These are phyloP conservation scores for Fusarium subtropicale DNA, from an alignment of 2,329 filamentous ascomycete genomes.

Conservation along the genomic window DNA sequence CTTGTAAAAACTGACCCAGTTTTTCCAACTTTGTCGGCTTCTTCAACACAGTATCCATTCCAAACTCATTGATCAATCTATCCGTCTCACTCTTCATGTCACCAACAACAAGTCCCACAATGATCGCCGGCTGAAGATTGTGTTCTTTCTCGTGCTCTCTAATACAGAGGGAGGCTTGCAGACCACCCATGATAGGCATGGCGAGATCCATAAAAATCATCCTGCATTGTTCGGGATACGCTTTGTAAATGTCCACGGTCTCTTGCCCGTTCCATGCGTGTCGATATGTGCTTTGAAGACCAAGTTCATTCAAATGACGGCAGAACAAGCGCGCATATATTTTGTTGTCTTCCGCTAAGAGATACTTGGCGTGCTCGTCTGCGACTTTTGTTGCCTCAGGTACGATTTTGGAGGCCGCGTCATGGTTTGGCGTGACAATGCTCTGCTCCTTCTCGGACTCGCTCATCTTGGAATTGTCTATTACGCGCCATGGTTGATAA, in stretches of 20 bases:
- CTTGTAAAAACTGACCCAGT: neutral
- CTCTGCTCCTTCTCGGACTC: neutral
- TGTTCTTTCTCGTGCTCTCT: slow-evolving; percentile 7
- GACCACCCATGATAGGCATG: slow-evolving; percentile 21
- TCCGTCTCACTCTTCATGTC: neutral
- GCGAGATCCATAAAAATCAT: slow-evolving; percentile 10
- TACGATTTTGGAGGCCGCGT: rapidly evolving
- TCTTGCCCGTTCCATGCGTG: slow-evolving; percentile 11
- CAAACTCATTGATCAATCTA: neutral
- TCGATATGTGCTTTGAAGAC: neutral
- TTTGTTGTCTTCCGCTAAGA: slow-evolving; percentile 19
- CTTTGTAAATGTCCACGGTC: slow-evolving; percentile 5
- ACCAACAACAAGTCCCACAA: neutral
- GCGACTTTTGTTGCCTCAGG: rapidly evolving
- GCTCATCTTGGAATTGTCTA: neutral
- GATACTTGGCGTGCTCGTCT: neutral
- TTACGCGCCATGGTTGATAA: no score
- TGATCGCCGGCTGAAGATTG: neutral
- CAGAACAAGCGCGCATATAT: neutral
- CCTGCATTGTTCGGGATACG: neutral
- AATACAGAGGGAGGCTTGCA: neutral
- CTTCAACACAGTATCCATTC: slow-evolving; percentile 2
- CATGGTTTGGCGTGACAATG: no score
- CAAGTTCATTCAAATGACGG: neutral
- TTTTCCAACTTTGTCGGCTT: neutral